These are phyloP conservation scores for Flaveria floridana DNA, from an alignment of 140 eudicot species.

Conservation along the genomic window DNA sequence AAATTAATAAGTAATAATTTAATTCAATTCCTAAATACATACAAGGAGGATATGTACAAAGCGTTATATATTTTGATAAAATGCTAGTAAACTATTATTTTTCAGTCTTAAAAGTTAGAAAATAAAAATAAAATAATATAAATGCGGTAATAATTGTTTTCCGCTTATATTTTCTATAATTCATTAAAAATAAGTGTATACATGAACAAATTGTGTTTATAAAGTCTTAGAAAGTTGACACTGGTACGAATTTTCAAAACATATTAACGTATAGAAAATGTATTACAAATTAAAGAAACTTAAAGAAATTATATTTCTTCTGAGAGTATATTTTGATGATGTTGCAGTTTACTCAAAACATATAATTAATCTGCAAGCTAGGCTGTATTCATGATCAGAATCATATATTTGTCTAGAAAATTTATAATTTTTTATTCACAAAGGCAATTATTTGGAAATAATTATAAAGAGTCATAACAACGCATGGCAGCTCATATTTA, in stretches of 20 bases:
- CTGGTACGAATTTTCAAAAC: too few relatives aligned
- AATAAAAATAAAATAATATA: too few relatives aligned
- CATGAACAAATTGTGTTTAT: too few relatives aligned
- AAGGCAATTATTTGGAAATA: conserved; percentile 6
- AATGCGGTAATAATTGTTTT: too few relatives aligned
- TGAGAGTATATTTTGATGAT: neutral
- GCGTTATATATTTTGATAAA: too few relatives aligned
- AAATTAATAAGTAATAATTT: neutral
- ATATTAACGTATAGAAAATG: too few relatives aligned
- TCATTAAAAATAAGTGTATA: too few relatives aligned
- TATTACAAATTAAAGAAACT: too few relatives aligned
- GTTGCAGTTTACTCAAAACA: conserved; percentile 3
- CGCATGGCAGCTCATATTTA: conserved; percentile 37
- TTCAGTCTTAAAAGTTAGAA: too few relatives aligned
- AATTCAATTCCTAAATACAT: neutral
- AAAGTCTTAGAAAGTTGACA: too few relatives aligned
- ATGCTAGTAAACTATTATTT: too few relatives aligned
- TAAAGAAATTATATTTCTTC: neutral
- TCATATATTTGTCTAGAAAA: neutral
- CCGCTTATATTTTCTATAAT: too few relatives aligned
- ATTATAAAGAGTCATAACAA: conserved; percentile 16
- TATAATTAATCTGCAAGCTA: conserved; percentile 26
- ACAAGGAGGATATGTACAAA: neutral
- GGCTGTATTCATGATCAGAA: conserved; percentile 20
- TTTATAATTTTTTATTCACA: conserved; percentile 3